Evolutionary conservation across 352 stramenopile genomes (phyloP).

Genomic region (Phytophthora megakarya): DNA sequence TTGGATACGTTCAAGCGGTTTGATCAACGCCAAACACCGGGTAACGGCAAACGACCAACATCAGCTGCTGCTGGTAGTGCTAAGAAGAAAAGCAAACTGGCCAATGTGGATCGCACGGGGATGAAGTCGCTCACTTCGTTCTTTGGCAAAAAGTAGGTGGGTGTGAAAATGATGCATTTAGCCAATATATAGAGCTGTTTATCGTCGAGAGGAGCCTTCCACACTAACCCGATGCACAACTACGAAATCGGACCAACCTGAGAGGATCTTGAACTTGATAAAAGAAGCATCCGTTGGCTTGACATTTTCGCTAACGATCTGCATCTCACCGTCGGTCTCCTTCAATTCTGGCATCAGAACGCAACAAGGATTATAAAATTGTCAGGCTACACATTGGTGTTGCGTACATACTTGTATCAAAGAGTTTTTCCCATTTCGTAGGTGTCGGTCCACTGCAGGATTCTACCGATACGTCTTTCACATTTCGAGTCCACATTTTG

Average conservation of each 20-base stretch:
- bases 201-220: constrained; percentile 62
- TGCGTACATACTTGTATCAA: constrained; percentile 60
- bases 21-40: constrained; percentile 33
- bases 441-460: constrained; percentile 68
- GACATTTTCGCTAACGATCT: constrained; percentile 78
- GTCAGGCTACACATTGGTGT: too few relatives aligned
- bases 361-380: too few relatives aligned
- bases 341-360: constrained; percentile 52
- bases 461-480: constrained; percentile 76
- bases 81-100: constrained; percentile 87
- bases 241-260: constrained; percentile 84
- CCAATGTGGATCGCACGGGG: constrained; percentile 69
- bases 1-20: constrained; percentile 46
- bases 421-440: constrained; percentile 84
- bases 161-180: constrained; percentile 23
- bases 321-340: constrained; percentile 83
- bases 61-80: constrained; percentile 28
- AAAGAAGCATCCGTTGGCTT: constrained; percentile 77
- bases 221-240: constrained; percentile 78
- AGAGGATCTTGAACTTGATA: constrained; percentile 85
- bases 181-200: constrained; percentile 34
- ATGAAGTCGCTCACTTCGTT: constrained; percentile 90
- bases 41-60: constrained; percentile 49
- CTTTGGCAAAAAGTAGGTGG: constrained; percentile 82
- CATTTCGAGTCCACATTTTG: constrained; percentile 82